Percentiles rank a stretch among this genome's conserved stretches.
Conservation (phyloP, 192 early-diverging fungal genomes). For the Entomortierella lignicola region DNA sequence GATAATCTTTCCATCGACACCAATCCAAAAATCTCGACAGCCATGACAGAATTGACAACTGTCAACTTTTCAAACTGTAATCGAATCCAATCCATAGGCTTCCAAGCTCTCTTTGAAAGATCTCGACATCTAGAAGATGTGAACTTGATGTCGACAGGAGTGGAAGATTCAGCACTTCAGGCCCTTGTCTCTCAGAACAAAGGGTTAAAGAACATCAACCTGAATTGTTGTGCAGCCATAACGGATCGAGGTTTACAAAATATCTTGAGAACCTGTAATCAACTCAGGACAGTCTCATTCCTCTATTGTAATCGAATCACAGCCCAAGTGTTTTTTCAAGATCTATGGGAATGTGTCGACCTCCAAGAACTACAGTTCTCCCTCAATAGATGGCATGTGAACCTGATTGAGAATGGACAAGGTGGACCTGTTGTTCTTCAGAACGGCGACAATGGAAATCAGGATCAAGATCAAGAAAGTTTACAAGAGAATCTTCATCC, state of each 20-base stretch:
- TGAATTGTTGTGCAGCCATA: conserved; percentile 29
- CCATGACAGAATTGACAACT: conserved; percentile 17
- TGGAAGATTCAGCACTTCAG: conserved; percentile 21
- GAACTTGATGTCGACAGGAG: conserved; percentile 21
- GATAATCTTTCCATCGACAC: not conserved
- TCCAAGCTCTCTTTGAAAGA: conserved; percentile 19
- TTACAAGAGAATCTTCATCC: not conserved
- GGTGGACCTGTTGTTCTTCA: no score
- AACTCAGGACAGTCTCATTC: conserved; percentile 19
- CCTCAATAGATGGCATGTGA: conserved; percentile 7
- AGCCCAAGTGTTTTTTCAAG: conserved; percentile 26
- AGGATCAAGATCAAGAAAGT: not conserved
- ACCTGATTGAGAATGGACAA: conserved; percentile 2
- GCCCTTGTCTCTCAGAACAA: conserved; percentile 11
- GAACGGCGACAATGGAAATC: no score
- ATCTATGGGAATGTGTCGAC: conserved; percentile 11
- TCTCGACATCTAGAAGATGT: conserved; percentile 8
- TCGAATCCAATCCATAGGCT: conserved; percentile 20
- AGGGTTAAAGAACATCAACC: not conserved
- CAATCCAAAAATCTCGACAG: not conserved
- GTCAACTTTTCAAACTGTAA: conserved; percentile 37
- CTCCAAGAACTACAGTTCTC: conserved; percentile 25
- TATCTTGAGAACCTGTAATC: not conserved
- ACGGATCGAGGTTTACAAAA: conserved; percentile 9
- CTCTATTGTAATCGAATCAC: conserved; percentile 28